Conservation (phyloP, 2,329 filamentous ascomycete genomes). For the Trichoderma polysporum region DNA sequence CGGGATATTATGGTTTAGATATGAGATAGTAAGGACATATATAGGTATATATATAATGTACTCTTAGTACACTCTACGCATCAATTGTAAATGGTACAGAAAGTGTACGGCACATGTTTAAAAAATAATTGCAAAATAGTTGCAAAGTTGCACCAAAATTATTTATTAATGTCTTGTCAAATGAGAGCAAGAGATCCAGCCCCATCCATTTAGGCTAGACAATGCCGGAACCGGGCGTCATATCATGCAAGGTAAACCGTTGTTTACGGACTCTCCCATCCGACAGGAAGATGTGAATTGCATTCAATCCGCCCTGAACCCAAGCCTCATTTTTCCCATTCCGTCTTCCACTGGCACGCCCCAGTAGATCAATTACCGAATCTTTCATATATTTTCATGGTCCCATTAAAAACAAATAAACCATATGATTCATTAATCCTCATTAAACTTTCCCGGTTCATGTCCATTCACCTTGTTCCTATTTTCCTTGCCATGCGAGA, state of each 20-base stretch:
- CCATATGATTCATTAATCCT: constrained; percentile 37
- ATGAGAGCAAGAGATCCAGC: constrained; percentile 35
- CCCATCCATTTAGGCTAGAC: constrained; percentile 26
- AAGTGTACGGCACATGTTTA: neutral
- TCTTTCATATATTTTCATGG: constrained; percentile 32
- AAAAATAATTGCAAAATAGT: neutral
- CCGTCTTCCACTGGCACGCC: constrained; percentile 1
- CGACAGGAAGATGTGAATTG: neutral
- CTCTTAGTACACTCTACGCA: neutral
- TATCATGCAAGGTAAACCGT: constrained; percentile 27
- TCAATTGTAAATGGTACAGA: neutral
- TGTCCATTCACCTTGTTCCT: constrained; percentile 32
- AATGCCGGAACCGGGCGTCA: constrained; percentile 30
- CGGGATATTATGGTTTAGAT: neutral
- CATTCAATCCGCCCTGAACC: neutral
- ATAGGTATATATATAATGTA: neutral
- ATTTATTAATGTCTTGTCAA: constrained; percentile 33
- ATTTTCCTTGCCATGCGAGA: constrained; percentile 31
- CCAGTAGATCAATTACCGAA: constrained; percentile 23
- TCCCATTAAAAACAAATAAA: constrained; percentile 38
- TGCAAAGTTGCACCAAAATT: constrained; percentile 24
- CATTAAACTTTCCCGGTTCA: constrained; percentile 32
- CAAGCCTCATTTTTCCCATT: constrained; percentile 2
- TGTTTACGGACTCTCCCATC: constrained; percentile 1
- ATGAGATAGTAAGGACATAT: neutral